Evolutionary conservation across 306 rosid genomes (phyloP), one percentile per base, ranked within the genome.

Genomic region (Sophora flavescens): DNA sequence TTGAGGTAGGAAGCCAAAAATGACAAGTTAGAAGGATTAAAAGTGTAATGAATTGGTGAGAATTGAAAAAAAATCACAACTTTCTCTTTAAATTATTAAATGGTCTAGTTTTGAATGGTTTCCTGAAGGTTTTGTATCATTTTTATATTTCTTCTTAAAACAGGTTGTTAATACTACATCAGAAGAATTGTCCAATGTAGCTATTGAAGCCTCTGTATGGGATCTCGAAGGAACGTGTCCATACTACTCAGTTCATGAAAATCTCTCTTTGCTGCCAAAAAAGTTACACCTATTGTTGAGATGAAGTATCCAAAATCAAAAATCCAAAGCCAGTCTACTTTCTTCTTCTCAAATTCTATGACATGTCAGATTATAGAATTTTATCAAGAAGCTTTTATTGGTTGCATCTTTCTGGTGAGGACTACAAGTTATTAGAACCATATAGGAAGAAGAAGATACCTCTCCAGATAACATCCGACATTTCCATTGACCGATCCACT

Each of bases 371-470:
- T 78, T 36, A 70, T 66, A 80, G 69, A 74, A 83, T 90, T 53
- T 65, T 90, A 76, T 94, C 98, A 6, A 80, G 97, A 85, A 94
- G 90, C 90, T 90, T 94, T 63, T 94, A 94, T 83, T 92, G 98
- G 96, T 56, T 94, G 80, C 96, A 94, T 84, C 87, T 85, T 70
- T 53, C 91, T 0, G 92, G 93, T 81, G 98, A 93, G 74, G 90
- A 94, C 75, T 94, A 94, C 90, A 90, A 88, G 80, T 87, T 82
- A 57, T 61, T 94, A 61, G 97, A 90, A 89, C 87, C 95, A 12
- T 92, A 86, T 77, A 88, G 88, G 80, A 78, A 78, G 87, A 90
- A 77, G 68, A 84, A 83, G 80, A 82, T 94, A 75, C 95, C 98
- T 45, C 91, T 94, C 72, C 86, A 90, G 88, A 83, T 91, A 77